Base-by-base conservation (phyloP, 1,139 yeast genomes). In the Candida sanyaensis region DNA sequence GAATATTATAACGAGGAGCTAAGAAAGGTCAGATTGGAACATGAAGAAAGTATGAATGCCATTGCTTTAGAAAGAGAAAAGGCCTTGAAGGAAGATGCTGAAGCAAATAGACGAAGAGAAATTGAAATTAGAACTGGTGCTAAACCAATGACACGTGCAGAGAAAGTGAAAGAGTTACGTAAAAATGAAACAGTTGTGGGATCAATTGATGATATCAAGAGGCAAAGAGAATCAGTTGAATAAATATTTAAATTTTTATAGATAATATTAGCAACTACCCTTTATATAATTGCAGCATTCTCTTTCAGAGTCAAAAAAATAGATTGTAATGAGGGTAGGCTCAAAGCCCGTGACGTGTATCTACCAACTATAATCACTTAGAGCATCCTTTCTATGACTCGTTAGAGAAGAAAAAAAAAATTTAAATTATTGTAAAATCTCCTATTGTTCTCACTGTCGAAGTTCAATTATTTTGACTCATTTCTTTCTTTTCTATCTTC, bases 171-270 rank as follows among this genome's bases (percentile, higher is more conserved):
- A 49, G 82, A 80, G 45, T 77, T 85, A 60, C 73, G 90, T 51
- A 80, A 77, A 64, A 81, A 84, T 55, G 92, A 86, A 63, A 78
- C 77, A 53, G 87, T 86, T 53, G 74, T 86, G 46, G 93, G 93
- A 21, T 71, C 82, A 3, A 75, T 81, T 53, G 85, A 78, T 44
- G 83, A 77, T 53, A 51, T 54, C 43, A 64, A 54, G 60, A 59
- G 50, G 43, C 52, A 57, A 29, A 51, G 56, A 43, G 45, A 48
- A 27, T 27, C 39, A 12, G 13, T n/a, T 17, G 37, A 32, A 33
- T 17, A 13, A 11, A 29, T 30, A 17, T 39, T 23, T 39, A 10
- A 12, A 1, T 26, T 26, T 6, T 9, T 11, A 11, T 30, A 30
- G 12, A 30, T 9, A 30, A 30, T 11, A 30, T 30, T 4, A 5